Conservation (phyloP, 805 yeast genomes). For the Helenozyma rhizophorensis region DNA sequence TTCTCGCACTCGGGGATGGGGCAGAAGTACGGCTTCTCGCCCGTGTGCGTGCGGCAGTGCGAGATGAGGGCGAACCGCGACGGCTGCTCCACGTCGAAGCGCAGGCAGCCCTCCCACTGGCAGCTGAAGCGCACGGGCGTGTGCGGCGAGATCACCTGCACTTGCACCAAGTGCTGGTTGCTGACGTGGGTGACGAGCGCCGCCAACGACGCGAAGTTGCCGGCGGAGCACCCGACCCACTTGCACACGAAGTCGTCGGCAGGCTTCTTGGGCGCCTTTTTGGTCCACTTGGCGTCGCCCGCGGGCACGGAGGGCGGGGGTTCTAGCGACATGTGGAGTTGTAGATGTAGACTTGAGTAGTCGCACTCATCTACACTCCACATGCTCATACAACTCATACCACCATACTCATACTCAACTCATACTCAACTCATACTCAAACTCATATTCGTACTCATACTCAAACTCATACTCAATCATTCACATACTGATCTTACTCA, state of each 20-base stretch:
- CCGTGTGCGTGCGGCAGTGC: slow-evolving; percentile 63
- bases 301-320: slow-evolving; percentile 1
- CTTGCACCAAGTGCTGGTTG: slow-evolving; percentile 24
- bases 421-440: no score
- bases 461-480: no score
- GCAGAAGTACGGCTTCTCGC: slow-evolving; percentile 60
- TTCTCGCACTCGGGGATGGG: slow-evolving; percentile 62
- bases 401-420: no score
- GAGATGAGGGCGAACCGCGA: slow-evolving; percentile 55
- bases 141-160: slow-evolving; percentile 15
- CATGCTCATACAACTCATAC: no score
- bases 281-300: background rate
- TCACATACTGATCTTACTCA: no score
- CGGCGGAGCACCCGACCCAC: slow-evolving; percentile 28
- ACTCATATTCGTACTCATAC: no score
- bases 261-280: slow-evolving; percentile 1
- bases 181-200: slow-evolving; percentile 30
- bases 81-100: slow-evolving; percentile 49
- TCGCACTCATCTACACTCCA: no score
- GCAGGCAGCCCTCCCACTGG: slow-evolving; percentile 57
- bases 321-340: slow-evolving; percentile 8
- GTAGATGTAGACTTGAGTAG: slow-evolving; percentile 1
- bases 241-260: slow-evolving; percentile 21
- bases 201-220: slow-evolving; percentile 18
- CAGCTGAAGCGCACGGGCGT: slow-evolving; percentile 43